phyloP scores from a whole-genome alignment of 2,329 filamentous ascomycete genomes.

The Fusarium incarnatum region DNA sequence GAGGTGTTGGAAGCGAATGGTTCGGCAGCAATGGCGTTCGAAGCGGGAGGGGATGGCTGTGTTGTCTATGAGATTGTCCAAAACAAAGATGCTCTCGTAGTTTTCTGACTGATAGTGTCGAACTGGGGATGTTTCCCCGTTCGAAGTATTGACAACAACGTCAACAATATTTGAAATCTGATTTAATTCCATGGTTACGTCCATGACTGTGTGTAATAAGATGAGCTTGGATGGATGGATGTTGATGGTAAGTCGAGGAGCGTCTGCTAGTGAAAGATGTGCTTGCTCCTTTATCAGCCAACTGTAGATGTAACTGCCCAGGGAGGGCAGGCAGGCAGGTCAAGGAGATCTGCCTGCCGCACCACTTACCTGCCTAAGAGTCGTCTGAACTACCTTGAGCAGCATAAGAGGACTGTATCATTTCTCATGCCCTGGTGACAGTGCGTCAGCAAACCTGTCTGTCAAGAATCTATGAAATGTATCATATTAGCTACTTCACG shows the following conservation, averaged over 20 bases:
- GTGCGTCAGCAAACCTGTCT: background rate
- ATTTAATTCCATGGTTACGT: background rate
- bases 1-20: background rate
- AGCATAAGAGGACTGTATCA: background rate
- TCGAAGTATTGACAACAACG: accelerated
- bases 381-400: background rate
- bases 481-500: background rate
- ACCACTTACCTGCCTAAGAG: background rate
- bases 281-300: background rate
- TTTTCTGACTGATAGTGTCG: too few relatives aligned
- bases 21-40: background rate
- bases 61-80: too few relatives aligned
- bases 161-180: background rate
- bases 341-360: background rate
- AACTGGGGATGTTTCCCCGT: too few relatives aligned
- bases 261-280: background rate
- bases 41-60: background rate
- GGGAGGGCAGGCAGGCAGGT: background rate
- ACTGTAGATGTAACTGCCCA: background rate
- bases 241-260: background rate
- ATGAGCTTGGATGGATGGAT: background rate
- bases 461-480: background rate
- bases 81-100: too few relatives aligned
- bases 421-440: background rate
- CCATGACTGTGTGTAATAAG: background rate